Conservation (phyloP, 805 yeast genomes). For the Kodamaea neixiangensis region DNA sequence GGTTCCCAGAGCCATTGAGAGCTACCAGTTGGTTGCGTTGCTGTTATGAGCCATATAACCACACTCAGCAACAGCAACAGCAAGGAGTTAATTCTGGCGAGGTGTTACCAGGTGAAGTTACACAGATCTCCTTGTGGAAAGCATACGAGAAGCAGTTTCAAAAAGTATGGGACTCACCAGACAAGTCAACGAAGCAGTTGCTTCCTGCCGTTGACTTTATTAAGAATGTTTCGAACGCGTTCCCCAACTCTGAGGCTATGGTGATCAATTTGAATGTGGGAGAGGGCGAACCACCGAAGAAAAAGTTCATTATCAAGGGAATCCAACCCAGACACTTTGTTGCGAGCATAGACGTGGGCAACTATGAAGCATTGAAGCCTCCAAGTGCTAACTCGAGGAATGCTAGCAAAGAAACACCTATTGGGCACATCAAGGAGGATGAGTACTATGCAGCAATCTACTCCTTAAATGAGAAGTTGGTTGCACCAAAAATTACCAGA, state of each 20-base stretch:
- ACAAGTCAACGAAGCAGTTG: conserved; percentile 40
- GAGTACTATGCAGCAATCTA: conserved; percentile 32
- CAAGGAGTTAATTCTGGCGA: conserved; percentile 11
- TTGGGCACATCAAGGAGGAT: conserved; percentile 39
- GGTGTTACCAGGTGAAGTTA: conserved; percentile 67
- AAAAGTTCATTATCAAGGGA: conserved; percentile 90
- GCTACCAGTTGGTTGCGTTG: conserved; percentile 95
- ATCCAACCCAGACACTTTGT: conserved; percentile 79
- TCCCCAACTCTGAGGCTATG: conserved; percentile 89
- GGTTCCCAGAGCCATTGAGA: conserved; percentile 79
- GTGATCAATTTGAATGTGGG: conserved; percentile 64
- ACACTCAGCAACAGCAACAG: not conserved
- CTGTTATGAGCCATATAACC: conserved; percentile 69
- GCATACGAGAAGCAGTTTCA: conserved; percentile 88
- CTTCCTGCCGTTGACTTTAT: conserved; percentile 96
- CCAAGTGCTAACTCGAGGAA: conserved; percentile 13
- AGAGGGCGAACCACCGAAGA: conserved; percentile 47
- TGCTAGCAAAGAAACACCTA: conserved; percentile 21
- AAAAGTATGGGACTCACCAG: conserved; percentile 48
- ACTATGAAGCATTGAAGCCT: conserved; percentile 43
- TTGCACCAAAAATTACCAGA: conserved; percentile 15
- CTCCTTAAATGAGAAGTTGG: conserved; percentile 23
- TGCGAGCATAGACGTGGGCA: conserved; percentile 47
- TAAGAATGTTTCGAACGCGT: conserved; percentile 88
- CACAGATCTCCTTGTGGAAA: conserved; percentile 95